A percentile compares a stretch with the other conserved stretches of the same genome.
These are phyloP conservation scores for Nothophaeocryptopus gaeumannii DNA, from an alignment of 2,329 filamentous ascomycete species.

Conservation along the genomic window DNA sequence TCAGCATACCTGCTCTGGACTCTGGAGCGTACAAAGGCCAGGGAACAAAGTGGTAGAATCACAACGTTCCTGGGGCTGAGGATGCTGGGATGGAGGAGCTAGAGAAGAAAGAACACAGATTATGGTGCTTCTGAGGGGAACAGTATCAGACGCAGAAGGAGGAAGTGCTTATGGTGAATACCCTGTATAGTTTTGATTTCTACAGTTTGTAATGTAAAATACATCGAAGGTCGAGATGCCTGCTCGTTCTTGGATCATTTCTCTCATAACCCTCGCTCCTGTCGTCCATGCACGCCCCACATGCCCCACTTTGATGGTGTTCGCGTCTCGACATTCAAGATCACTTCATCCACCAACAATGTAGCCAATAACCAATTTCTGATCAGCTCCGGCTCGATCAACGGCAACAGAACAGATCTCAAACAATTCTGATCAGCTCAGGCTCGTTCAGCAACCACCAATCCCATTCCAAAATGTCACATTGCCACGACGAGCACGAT, in stretches of 20 bases:
- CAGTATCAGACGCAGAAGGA: background rate
- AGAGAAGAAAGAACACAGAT: background rate
- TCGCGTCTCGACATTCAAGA: too few species aligned
- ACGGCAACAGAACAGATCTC: too few species aligned
- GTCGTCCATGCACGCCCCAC: too few species aligned
- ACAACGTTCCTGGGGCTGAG: background rate
- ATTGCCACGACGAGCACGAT: constrained; percentile 49
- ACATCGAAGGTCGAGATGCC: background rate
- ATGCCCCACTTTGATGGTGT: too few species aligned
- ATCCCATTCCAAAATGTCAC: constrained; percentile 35
- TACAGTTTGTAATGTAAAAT: background rate
- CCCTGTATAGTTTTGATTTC: constrained; percentile 5
- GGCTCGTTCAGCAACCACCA: too few species aligned
- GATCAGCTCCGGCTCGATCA: too few species aligned
- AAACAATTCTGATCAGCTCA: too few species aligned
- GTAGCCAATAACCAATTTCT: too few species aligned
- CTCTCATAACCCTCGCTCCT: too few species aligned
- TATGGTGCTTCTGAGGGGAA: constrained; percentile 1
- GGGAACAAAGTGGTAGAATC: constrained; percentile 29
- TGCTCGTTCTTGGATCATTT: too few species aligned
- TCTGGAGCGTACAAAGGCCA: constrained; percentile 25
- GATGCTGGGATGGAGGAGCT: background rate
- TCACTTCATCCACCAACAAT: too few species aligned
- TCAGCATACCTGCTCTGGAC: constrained; percentile 47
- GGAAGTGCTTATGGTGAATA: constrained; percentile 1